A percentile compares a stretch with the other conserved stretches of the same genome.
phyloP scores from a whole-genome alignment of 164 flowering plant species.

The Cinnamomum micranthum region DNA sequence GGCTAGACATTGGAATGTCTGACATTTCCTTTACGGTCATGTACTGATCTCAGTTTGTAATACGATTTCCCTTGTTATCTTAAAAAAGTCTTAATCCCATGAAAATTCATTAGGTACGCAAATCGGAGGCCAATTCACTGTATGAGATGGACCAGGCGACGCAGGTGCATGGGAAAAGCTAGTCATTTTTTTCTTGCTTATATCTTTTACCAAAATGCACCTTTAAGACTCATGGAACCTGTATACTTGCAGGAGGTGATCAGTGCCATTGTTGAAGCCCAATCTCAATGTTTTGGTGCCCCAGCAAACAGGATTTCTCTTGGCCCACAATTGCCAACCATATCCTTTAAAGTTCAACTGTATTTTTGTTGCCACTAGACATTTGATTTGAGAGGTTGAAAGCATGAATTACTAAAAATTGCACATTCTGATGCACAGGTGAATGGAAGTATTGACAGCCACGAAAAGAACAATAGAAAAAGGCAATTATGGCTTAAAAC shows the following conservation, averaged over 20 bases:
- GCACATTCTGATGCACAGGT: too few species aligned
- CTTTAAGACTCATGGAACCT: slow-evolving; percentile 2
- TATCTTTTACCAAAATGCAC: neutral
- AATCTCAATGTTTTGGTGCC: slow-evolving; percentile 68
- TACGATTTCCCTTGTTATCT: too few species aligned
- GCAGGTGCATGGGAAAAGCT: slow-evolving; percentile 27
- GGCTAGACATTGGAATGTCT: too few species aligned
- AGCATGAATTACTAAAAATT: too few species aligned
- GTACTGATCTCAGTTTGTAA: too few species aligned
- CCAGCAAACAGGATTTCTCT: slow-evolving; percentile 54
- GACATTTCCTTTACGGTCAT: too few species aligned
- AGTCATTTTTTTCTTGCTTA: neutral
- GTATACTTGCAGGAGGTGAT: slow-evolving; percentile 50
- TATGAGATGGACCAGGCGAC: slow-evolving; percentile 91
- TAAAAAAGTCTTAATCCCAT: neutral
- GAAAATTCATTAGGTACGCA: slow-evolving; percentile 27
- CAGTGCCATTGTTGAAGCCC: slow-evolving; percentile 77
- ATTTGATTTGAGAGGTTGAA: neutral
- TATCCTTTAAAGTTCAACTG: slow-evolving; percentile 21
- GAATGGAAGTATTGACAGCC: too few species aligned
- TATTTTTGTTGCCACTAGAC: neutral
- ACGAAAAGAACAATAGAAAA: too few species aligned
- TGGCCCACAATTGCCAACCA: slow-evolving; percentile 52
- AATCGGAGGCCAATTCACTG: slow-evolving; percentile 73
- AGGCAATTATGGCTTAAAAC: too few species aligned